phyloP scores from a whole-genome alignment of 768 basidiomycete species.

The Auricularia sp. region DNA sequence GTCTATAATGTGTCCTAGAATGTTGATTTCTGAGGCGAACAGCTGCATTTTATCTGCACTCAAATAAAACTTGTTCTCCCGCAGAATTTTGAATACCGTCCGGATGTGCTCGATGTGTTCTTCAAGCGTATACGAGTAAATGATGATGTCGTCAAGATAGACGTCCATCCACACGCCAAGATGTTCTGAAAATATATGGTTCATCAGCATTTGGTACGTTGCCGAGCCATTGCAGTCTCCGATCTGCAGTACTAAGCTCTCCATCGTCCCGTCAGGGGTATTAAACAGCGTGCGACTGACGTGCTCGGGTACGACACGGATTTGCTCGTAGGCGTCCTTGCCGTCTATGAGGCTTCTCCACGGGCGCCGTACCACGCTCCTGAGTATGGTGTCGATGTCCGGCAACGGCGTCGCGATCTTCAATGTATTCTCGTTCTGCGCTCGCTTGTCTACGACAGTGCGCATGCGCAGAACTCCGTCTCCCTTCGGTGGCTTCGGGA shows the following conservation, averaged over 20 bases:
- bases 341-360: conserved; percentile 20
- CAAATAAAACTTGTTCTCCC: conserved; percentile 27
- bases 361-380: conserved; percentile 11
- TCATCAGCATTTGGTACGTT: conserved; percentile 36
- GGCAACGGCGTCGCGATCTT: conserved; percentile 20
- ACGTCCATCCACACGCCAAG: conserved; percentile 26
- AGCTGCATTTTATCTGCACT: conserved; percentile 26
- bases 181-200: conserved; percentile 25
- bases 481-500: conserved; percentile 17
- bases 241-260: conserved; percentile 29
- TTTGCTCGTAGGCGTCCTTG: conserved; percentile 25
- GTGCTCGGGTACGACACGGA: conserved; percentile 15
- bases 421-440: conserved; percentile 23
- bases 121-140: conserved; percentile 22
- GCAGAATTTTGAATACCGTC: conserved; percentile 25
- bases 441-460: conserved; percentile 18
- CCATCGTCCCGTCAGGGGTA: conserved; percentile 36
- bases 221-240: conserved; percentile 26
- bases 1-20: conserved; percentile 12
- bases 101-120: conserved; percentile 23
- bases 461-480: conserved; percentile 14
- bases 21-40: conserved; percentile 2
- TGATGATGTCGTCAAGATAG: conserved; percentile 27
- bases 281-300: conserved; percentile 17
- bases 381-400: conserved; percentile 19